Conservation (phyloP, 2,329 filamentous ascomycete species). For the Arthrobotrys pseudoclavata region DNA sequence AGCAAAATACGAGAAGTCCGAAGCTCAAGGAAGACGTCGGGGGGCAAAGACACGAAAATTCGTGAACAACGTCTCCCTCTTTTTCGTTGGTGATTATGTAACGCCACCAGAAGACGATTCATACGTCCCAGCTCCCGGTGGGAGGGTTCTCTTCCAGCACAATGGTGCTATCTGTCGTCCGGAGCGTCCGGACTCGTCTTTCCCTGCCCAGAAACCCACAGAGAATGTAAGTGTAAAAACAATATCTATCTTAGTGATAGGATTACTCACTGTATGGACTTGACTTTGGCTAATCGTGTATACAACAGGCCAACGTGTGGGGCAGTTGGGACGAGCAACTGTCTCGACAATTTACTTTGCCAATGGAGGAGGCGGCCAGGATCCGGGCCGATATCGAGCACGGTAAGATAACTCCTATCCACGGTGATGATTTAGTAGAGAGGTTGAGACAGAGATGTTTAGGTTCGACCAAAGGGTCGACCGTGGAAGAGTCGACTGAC, state of each 20-base stretch:
- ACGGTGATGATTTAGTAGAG: not conserved
- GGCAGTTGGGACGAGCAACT: not conserved
- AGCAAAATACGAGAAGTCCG: not conserved
- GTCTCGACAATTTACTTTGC: slow-evolving; percentile 7
- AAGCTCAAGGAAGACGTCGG: not conserved
- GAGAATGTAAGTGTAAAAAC: not conserved
- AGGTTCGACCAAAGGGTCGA: slow-evolving; percentile 12
- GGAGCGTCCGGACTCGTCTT: not conserved
- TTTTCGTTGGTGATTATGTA: not conserved
- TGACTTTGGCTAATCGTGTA: not conserved
- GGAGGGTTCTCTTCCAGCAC: not conserved
- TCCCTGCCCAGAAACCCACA: not conserved
- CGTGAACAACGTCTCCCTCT: not conserved
- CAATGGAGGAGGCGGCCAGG: not conserved
- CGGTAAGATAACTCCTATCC: not conserved
- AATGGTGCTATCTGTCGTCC: not conserved
- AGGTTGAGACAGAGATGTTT: not conserved
- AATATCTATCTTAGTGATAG: not conserved
- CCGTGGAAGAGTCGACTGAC: not conserved
- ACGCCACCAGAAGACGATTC: not conserved
- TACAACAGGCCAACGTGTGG: not conserved
- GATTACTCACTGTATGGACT: not conserved
- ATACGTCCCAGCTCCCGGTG: not conserved
- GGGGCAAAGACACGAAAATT: not conserved
- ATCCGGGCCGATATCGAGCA: not conserved